These are phyloP conservation scores for Talaromyces albobiverticillius DNA, from an alignment of 2,329 filamentous ascomycete species.

Conservation along the genomic window DNA sequence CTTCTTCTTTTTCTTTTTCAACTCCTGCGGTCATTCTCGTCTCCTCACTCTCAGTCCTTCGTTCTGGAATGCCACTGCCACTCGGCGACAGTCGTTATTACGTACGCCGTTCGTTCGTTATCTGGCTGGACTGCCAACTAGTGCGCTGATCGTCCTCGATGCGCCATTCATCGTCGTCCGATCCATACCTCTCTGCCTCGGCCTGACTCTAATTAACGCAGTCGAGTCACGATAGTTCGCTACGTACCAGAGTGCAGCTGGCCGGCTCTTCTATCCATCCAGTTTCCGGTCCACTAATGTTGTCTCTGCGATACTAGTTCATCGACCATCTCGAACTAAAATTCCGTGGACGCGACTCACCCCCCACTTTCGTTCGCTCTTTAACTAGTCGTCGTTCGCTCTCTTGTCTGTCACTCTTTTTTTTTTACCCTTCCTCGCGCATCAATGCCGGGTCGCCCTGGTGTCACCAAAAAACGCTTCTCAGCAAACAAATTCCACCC, in stretches of 20 bases:
- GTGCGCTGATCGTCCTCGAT: neutral
- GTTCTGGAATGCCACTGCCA: neutral
- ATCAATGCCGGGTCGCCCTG: slow-evolving; percentile 35
- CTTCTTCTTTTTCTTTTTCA: too few relatives aligned
- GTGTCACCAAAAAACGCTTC: slow-evolving; percentile 39
- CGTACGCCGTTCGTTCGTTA: neutral
- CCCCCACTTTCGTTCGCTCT: neutral
- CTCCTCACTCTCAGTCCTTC: neutral
- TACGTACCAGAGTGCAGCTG: too few relatives aligned
- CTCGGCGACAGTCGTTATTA: neutral
- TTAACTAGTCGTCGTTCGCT: neutral
- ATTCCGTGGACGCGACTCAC: neutral
- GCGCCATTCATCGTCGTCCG: neutral
- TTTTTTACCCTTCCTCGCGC: neutral
- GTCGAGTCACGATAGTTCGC: too few relatives aligned
- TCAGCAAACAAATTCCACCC: slow-evolving; percentile 46
- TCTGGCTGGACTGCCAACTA: neutral
- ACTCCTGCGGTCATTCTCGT: neutral
- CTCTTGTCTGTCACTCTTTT: neutral
- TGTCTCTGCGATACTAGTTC: neutral
- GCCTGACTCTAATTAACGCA: neutral
- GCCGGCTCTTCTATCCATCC: too few relatives aligned
- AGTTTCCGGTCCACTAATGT: neutral
- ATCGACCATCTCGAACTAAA: neutral
- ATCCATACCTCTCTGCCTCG: neutral